Evolutionary conservation across 139 green algal species (phyloP).

Genomic region (Yamagishiella unicocca): DNA sequence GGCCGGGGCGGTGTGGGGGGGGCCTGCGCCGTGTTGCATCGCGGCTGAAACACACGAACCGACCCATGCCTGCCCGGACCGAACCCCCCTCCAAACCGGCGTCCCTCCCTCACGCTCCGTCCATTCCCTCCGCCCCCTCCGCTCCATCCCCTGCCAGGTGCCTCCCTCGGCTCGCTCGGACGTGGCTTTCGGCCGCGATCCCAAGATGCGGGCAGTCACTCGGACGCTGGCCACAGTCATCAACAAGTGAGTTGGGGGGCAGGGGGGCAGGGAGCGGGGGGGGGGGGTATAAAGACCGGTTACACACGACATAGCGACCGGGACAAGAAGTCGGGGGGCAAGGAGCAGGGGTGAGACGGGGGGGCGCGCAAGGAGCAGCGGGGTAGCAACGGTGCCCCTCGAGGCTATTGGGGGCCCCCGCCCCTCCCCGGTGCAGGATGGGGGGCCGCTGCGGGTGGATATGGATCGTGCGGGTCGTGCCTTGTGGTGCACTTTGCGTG

Average conservation of each 20-base stretch:
- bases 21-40: no score
- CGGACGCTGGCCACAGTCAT: slow-evolving; percentile 85
- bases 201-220: slow-evolving; percentile 78
- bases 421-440: background rate
- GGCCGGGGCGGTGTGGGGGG: background rate
- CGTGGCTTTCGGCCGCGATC: slow-evolving; percentile 80
- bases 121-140: background rate
- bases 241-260: slow-evolving; percentile 72
- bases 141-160: background rate
- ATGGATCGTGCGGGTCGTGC: no score
- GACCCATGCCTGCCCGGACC: no score
- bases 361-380: background rate
- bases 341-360: background rate
- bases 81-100: no score
- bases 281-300: no score
- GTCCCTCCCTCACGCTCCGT: no score
- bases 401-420: no score
- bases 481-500: no score
- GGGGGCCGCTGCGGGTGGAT: background rate
- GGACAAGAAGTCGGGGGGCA: no score
- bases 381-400: no score
- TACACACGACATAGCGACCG: no score
- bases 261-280: background rate
- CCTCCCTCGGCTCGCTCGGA: slow-evolving; percentile 40
- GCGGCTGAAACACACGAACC: no score